phyloP scores from a whole-genome alignment of 805 yeast genomes.

The Ogataea glucozyma region DNA sequence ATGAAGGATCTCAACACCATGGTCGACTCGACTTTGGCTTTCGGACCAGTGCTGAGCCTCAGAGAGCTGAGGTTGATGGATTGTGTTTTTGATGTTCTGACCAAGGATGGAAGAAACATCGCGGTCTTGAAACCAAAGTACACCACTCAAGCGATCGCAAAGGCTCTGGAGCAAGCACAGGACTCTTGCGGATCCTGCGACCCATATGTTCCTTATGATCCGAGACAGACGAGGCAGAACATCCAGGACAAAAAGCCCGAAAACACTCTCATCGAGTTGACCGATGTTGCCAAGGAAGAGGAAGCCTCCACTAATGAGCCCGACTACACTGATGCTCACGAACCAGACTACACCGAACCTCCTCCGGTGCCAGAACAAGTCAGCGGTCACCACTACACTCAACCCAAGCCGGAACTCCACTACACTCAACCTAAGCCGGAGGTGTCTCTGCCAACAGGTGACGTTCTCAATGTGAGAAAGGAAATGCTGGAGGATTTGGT shows the following conservation, averaged over 20 bases:
- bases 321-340: no score
- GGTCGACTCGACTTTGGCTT: constrained; percentile 5
- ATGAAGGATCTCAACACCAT: constrained; percentile 21
- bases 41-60: constrained; percentile 15
- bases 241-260: no score
- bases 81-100: constrained; percentile 12
- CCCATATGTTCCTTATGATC: background rate
- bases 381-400: no score
- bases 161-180: background rate
- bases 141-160: background rate
- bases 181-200: background rate
- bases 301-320: no score
- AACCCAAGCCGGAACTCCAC: no score
- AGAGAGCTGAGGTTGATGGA: constrained; percentile 17
- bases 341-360: no score
- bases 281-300: no score
- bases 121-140: constrained; percentile 11
- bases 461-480: constrained; percentile 1
- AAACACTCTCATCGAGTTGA: no score
- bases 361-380: no score
- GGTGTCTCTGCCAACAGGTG: background rate
- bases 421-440: no score
- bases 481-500: constrained; percentile 14
- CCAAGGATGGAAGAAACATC: constrained; percentile 3
- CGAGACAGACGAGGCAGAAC: background rate